Base-by-base conservation (phyloP, 208 protist genomes). In the Trichomonas vaginalis region DNA sequence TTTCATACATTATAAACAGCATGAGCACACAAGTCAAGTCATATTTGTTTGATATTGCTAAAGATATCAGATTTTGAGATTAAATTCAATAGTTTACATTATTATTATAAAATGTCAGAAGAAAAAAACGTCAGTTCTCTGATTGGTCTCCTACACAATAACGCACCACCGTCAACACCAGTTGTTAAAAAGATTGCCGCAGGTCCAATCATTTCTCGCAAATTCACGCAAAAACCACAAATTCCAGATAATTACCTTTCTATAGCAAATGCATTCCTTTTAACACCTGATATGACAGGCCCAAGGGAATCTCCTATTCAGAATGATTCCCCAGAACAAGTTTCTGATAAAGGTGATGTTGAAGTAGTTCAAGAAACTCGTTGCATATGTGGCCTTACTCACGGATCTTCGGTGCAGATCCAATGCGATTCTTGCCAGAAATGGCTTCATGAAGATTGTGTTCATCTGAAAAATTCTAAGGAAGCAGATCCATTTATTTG, bases 401-500 rank as follows among this genome's bases (percentile, higher is more conserved):
- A 92, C n/a, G 86, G 46, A 48, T 48, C 40, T 35, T 42, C 42
- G 0, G 86, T 92, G 0, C 42, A 48, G 42, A 92, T 92, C 51
- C 45, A 51, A 42, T 92, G 86, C 27, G 86, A 92, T 51, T 92
- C n/a, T 39, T 92, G 86, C 27, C 42, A 49, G 2, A 92, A 92
- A 21, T 92, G 86, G 86, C 86, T 92, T 47, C 86, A 92, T 27
- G 86, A 51, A 8, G 86, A 92, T 51, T 92, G 86, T 27, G 45
- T 92, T 9, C 23, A 51, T 17, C 45, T 92, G 0, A 42, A 51
- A 39, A 92, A 92, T 39, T 92, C 86, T 3, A 23, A 51, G 14
- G 86, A 92, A 39, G 40, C n/a, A 39, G 86, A 92, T 92, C 86
- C 86, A 9, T 92, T 92, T 27, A 92, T 92, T 39, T 92, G 86